Evolutionary conservation across 805 yeast genomes (phyloP), one percentile per base, ranked within the genome.

Genomic region (Barnettozyma sucrosica): DNA sequence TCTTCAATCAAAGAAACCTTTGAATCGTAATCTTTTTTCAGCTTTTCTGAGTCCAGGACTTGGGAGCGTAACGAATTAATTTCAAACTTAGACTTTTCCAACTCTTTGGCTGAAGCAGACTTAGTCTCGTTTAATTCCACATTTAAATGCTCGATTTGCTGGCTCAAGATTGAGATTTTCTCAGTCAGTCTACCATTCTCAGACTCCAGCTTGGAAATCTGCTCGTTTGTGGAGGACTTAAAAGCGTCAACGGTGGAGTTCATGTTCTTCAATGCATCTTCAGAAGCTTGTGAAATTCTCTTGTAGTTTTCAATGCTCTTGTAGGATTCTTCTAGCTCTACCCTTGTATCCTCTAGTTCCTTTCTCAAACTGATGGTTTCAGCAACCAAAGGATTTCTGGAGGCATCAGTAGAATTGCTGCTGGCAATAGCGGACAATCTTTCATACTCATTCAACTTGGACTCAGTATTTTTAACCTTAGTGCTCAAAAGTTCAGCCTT

Each of bases 271-370:
- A 87, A 68, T 5, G 89, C 80, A 45, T 76, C 77, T 58, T 87
- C 95, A 4, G 88, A 79, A 13, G 85, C 79, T 44, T 66, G 65
- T 0, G 89, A 81, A 36, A 87, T 72, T n/a, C 68, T 69, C 48
- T 81, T 77, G 59, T 82, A 77, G 54, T 83, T 81, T n/a, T 71
- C 71, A 9, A 77, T 73, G 55, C 75, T 80, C n/a, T 75, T 68
- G 53, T 77, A 76, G 1, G 87, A 78, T 14, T 76, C 67, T 20
- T 72, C 75, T 47, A 84, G 70, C 47, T 83, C 87, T 40, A 71
- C 68, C 45, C 74, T 70, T 8, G 83, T 67, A 48, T 69, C 69
- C 30, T 72, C 74, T 20, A 77, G 62, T 40, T 76, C 77, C 13
- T 65, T 55, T 43, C 61, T 65, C 41, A 67, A 56, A 36, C 53